Evolutionary conservation across 2,329 filamentous ascomycete species (phyloP), one percentile per base, ranked within the genome.

Genomic region (Clathrospora elynae): DNA sequence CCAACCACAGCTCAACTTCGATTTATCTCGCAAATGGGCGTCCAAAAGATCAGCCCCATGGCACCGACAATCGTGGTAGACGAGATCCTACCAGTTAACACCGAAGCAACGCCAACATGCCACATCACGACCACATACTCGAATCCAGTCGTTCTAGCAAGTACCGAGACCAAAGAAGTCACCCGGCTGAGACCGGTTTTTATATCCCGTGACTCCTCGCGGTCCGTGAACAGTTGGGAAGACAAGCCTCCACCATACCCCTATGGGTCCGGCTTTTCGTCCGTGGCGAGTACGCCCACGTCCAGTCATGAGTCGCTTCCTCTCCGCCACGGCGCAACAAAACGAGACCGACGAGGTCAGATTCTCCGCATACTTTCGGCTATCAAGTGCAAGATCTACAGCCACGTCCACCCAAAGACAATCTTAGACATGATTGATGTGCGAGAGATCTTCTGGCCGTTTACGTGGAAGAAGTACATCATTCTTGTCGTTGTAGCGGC

Each of bases 381-480:
- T 3, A 4, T 30, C 10, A 38, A 30, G 12, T 13, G 26, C 4
- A 38, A 30, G 10, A 6, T 41, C 18, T 43, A 32, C 8, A 31
- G 14, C 5, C 46, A 55, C 14, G 13, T 55, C 13, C 33, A 53
- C 8, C 50, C 50, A 1, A 36, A 23, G 10, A 39, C 48, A 0
- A 34, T 56, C 9, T 42, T 31, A 26, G 25, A 48, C 14, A 32
- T 52, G 23, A 25, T 56, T 7, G 53, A 52, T 26, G 19, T 54
- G 13, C 41, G 53, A 2, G 33, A 39, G 29, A 34, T 37, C 3
- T 51, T 56, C 10, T 56, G 33, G 29, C 53, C 53, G 3, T 44
- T 56, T 25, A 54, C 53, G 5, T 49, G 43, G 47, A 53, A 49
- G 33, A 53, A 54, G 30, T 51, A 53, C 34, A 28, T 39, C 3